A percentile compares a stretch with the other conserved stretches of the same genome.
These are phyloP conservation scores for Cryptococcus sp. DNA, from an alignment of 1,284 basidiomycete genomes.

Conservation along the genomic window DNA sequence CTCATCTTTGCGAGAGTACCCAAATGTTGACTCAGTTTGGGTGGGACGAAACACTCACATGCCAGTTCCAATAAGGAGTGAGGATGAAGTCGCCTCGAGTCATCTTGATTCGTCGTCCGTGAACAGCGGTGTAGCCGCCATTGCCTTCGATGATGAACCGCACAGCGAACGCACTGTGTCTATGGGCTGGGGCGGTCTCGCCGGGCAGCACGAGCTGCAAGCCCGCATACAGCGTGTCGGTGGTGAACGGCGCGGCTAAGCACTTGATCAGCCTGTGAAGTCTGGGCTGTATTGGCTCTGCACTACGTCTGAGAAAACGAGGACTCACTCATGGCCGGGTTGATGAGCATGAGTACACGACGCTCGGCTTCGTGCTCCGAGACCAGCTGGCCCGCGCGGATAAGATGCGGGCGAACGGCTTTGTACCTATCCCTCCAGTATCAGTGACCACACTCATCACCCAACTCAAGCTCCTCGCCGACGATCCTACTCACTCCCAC, in stretches of 20 bases:
- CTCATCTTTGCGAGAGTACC: too few relatives aligned
- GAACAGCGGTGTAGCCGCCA: conserved; percentile 28
- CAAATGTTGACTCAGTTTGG: too few relatives aligned
- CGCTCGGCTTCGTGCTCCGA: conserved; percentile 29
- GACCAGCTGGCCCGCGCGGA: conserved; percentile 27
- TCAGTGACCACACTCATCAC: not conserved
- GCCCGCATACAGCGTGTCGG: conserved; percentile 30
- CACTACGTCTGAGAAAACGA: too few relatives aligned
- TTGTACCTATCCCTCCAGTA: conserved; percentile 13
- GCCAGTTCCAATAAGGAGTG: conserved; percentile 25
- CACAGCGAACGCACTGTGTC: conserved; percentile 26
- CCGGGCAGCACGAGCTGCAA: conserved; percentile 30
- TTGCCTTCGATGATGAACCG: conserved; percentile 33
- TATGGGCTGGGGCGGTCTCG: conserved; percentile 29
- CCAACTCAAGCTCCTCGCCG: not conserved
- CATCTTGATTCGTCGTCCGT: conserved; percentile 28
- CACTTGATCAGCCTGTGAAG: not conserved
- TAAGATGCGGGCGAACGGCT: conserved; percentile 19
- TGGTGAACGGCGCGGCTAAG: conserved; percentile 20
- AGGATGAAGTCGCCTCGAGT: conserved; percentile 28
- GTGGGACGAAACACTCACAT: conserved; percentile 13
- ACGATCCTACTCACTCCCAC: conserved; percentile 13
- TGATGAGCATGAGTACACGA: conserved; percentile 30
- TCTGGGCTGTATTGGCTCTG: too few relatives aligned
- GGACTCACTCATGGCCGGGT: conserved; percentile 22